Percentiles rank a stretch among this genome's conserved stretches.
phyloP scores from a whole-genome alignment of 306 rosid species.

The Comarum palustre region DNA sequence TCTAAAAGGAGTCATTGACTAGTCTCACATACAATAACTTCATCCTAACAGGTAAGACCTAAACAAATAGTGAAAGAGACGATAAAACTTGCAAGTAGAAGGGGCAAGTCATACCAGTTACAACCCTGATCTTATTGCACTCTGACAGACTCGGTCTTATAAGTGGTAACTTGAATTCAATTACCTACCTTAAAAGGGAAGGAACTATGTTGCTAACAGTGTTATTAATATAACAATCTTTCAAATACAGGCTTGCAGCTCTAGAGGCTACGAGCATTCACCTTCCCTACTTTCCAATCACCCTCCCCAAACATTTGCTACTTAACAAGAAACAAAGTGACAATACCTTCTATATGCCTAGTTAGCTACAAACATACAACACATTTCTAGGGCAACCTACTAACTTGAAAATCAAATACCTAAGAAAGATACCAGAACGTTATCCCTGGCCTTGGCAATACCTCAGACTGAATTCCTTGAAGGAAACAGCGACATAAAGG shows the following conservation, averaged over 20 bases:
- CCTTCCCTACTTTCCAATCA: not conserved
- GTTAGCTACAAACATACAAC: not conserved
- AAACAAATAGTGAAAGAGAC: not conserved
- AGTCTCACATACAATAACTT: not conserved
- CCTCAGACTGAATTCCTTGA: not conserved
- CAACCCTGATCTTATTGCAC: not conserved
- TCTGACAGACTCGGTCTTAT: not conserved
- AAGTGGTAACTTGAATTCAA: not conserved
- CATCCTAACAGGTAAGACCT: not conserved
- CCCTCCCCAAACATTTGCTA: not conserved
- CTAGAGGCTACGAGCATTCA: not conserved
- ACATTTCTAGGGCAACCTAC: not conserved
- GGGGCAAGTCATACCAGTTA: not conserved
- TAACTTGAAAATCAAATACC: not conserved
- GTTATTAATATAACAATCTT: not conserved
- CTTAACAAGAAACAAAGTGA: not conserved
- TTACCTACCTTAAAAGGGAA: not conserved
- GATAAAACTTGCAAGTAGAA: not conserved
- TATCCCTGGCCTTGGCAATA: not conserved
- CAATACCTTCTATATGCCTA: not conserved
- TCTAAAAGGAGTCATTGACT: not conserved
- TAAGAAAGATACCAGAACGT: not conserved
- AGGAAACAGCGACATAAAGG: not conserved
- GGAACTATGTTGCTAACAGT: not conserved
- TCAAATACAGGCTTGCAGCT: not conserved